Base-by-base conservation (phyloP, 225 moss, liverwort and hornwort species). In the Lunularia cruciata region DNA sequence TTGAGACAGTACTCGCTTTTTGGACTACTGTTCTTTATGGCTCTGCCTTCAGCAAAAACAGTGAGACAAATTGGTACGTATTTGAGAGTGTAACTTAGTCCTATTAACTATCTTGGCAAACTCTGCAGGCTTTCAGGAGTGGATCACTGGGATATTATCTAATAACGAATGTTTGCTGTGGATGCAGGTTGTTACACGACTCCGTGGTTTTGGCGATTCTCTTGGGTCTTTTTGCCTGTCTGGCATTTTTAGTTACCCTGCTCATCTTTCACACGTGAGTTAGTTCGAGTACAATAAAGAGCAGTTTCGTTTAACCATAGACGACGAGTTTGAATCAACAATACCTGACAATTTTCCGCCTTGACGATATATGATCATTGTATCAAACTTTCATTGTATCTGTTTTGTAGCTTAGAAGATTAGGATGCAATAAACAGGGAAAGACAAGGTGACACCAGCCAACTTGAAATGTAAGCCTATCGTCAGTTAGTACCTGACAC, bases 11-110 rank as follows among this genome's bases (percentile, higher is more conserved):
- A 59, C 88, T 98, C 14, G 78, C 83, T 9, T 52, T 80, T 64
- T 98, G 98, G 98, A 93, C 98, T 13, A 77, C 86, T 9, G 46
- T 85, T 8, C 69, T 88, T 64, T 98, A 98, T 61, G 88, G 90
- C 30, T 78, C 83, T 22, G 84, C 89, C 15, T 77, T 96, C 69
- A 82, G 85, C 63, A 69, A 83, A 31, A 71, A 81, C 51, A 73
- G 75, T 61, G 71, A 81, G 15, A 57, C 68, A 6, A 78, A 73
- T 53, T 76, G 83, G 83, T 83, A 51, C 15, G 28, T 46, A 63
- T 20, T 45, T 18, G 1, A 39, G n/a, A n/a, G n/a, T n/a, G n/a
- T n/a, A n/a, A n/a, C n/a, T 39, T 28, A 28, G 28, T 20, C 60
- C 23, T 3, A 39, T 6, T 22, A 27, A 26, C 2, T 16, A 34